These are phyloP conservation scores for Bruguiera parviflora DNA, from an alignment of 345 rosid species.

Conservation along the genomic window DNA sequence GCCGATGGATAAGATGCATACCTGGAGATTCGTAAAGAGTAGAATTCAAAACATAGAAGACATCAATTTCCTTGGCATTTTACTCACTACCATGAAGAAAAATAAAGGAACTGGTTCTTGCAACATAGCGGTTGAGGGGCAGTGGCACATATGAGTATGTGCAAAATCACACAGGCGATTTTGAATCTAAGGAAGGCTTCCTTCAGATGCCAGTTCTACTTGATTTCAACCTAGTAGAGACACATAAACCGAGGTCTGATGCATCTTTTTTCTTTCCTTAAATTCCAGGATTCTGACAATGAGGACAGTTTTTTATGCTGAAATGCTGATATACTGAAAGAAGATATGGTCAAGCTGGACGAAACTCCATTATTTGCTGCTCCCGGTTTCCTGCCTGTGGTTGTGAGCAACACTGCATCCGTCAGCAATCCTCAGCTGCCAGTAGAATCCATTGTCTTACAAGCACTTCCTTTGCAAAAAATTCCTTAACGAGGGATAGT, in stretches of 20 bases:
- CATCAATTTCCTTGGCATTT: no score
- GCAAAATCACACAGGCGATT: no score
- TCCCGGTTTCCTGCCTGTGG: slow-evolving; percentile 2
- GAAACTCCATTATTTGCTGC: slow-evolving; percentile 23
- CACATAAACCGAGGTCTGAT: neutral
- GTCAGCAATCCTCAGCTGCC: slow-evolving; percentile 15
- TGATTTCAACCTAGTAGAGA: no score
- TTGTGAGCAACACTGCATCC: slow-evolving; percentile 11
- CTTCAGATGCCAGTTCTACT: neutral
- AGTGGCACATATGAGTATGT: no score
- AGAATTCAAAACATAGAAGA: no score
- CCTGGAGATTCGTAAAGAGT: no score
- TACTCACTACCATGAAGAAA: no score
- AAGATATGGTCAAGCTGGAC: slow-evolving; percentile 69
- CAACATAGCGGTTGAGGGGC: no score
- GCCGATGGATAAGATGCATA: no score
- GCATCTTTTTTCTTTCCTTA: no score
- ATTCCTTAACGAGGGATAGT: slow-evolving; percentile 22
- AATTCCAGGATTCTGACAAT: slow-evolving; percentile 37
- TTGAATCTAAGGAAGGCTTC: neutral
- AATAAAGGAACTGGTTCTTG: no score
- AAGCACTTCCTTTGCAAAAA: neutral
- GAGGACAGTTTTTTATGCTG: slow-evolving; percentile 44
- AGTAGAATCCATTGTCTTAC: slow-evolving; percentile 6
- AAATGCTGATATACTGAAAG: slow-evolving; percentile 65